Evolutionary conservation across 345 rosid species (phyloP), one percentile per base, ranked within the genome.

Genomic region (Barbarea vulgaris): DNA sequence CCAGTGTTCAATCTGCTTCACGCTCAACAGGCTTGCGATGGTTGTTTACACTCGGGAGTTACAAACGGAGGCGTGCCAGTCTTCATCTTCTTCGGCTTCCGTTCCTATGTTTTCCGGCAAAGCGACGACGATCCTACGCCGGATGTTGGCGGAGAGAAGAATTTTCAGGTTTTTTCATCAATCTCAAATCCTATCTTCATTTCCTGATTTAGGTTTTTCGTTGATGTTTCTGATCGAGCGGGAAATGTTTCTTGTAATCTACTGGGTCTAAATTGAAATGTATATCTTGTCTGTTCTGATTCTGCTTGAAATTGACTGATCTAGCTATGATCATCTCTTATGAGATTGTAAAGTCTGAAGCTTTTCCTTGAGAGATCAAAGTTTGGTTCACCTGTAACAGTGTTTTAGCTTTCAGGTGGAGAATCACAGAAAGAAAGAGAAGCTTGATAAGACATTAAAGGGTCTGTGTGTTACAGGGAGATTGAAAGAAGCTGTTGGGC

Each of bases 401-500:
- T 73, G 79, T 84, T 85, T 70, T 87, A 87, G 96, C 79, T 84
- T 87, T 82, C 98, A 93, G 97, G 93, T 82, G 64, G 70, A 69
- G 44, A 67, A 44, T 61, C 73, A 12, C 54, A 81, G 83, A n/a
- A 77, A 79, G 64, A 48, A 64, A 61, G 25, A 54, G 64, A 79
- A 76, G 59, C 64, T 86, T 82, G 84, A 82, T 76, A 85, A 76
- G 81, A 87, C 83, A n/a, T 28, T 91, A 48, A 80, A 61, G 68
- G 80, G 84, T 75, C 89, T 90, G 31, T 90, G 96, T 79, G 56
- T 79, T 53, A 55, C 76, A 9, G 97, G 93, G 76, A 87, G 91
- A 59, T 65, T 87, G 69, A 82, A 73, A 44, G 92, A 93, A 79
- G 89, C 96, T 69, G 81, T 88, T 74, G 84, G 88, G 56, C 69